Percentiles rank a stretch among this genome's conserved stretches.
These are phyloP conservation scores for Cokeromyces recurvatus DNA, from an alignment of 371 early-diverging fungal genomes.

Conservation along the genomic window DNA sequence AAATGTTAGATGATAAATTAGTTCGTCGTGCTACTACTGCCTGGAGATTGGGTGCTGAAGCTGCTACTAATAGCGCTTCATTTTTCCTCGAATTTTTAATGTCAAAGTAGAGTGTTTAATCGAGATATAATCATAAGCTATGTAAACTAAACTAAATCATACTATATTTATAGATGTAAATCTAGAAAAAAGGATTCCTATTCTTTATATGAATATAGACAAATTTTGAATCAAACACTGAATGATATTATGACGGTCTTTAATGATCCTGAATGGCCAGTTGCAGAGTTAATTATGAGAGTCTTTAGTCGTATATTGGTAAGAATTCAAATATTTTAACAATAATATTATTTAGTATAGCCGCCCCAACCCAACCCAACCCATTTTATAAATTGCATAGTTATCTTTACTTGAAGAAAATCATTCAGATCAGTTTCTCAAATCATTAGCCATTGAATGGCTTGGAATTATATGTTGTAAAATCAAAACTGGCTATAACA, in stretches of 20 bases:
- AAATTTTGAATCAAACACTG: constrained; percentile 63
- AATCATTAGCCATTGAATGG: constrained; percentile 72
- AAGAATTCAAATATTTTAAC: background rate
- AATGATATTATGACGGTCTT: constrained; percentile 70
- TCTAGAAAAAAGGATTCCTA: constrained; percentile 41
- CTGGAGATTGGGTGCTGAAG: constrained; percentile 45
- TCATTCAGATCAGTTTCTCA: constrained; percentile 55
- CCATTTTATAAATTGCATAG: too few species aligned
- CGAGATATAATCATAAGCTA: too few species aligned
- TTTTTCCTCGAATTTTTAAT: constrained; percentile 67
- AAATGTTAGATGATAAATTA: constrained; percentile 16
- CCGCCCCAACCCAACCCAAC: too few species aligned
- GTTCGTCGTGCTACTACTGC: constrained; percentile 14
- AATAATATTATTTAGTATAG: too few species aligned
- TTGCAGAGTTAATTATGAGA: constrained; percentile 66
- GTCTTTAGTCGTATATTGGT: constrained; percentile 66
- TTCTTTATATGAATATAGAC: constrained; percentile 71
- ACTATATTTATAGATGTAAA: constrained; percentile 38
- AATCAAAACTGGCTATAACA: constrained; percentile 36
- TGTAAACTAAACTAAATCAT: too few species aligned
- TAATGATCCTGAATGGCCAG: constrained; percentile 91
- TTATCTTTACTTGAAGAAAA: constrained; percentile 54
- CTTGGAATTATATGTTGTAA: constrained; percentile 62
- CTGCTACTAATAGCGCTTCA: constrained; percentile 55
- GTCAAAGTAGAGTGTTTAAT: constrained; percentile 28